Conservation (phyloP, 208 protist genomes). For the Leishmania gerbilli region DNA sequence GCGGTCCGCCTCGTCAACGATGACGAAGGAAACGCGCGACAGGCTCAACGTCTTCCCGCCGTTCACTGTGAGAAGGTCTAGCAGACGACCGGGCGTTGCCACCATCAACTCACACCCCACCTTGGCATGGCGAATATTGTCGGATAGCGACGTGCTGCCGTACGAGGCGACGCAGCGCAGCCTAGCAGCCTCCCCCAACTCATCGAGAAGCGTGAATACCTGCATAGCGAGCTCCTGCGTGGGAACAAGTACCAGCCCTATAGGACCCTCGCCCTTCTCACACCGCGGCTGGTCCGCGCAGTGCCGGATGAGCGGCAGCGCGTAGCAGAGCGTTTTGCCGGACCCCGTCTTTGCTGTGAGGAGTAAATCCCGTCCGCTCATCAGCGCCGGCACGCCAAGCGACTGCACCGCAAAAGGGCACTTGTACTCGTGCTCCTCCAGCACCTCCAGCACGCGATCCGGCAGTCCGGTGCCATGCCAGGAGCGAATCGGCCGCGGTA, state of each 20-base stretch:
- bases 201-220: slow-evolving; percentile 75
- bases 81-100: slow-evolving; percentile 81
- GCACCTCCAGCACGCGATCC: slow-evolving; percentile 63
- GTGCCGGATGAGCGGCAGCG: slow-evolving; percentile 92
- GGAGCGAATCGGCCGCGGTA: slow-evolving; percentile 72
- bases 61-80: slow-evolving; percentile 91
- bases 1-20: slow-evolving; percentile 95
- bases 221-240: slow-evolving; percentile 95
- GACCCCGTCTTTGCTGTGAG: slow-evolving; percentile 94
- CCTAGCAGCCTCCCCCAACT: slow-evolving; percentile 57
- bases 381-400: slow-evolving; percentile 74
- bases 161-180: slow-evolving; percentile 74
- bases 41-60: slow-evolving; percentile 64
- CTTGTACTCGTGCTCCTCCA: slow-evolving; percentile 54
- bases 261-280: slow-evolving; percentile 82
- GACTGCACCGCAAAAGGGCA: slow-evolving; percentile 90
- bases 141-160: slow-evolving; percentile 68
- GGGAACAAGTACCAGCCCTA: slow-evolving; percentile 91
- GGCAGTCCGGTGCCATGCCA: slow-evolving; percentile 85
- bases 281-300: slow-evolving; percentile 83
- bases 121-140: slow-evolving; percentile 75
- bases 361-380: slow-evolving; percentile 90
- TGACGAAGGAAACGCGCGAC: slow-evolving; percentile 77
- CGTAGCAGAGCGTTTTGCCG: slow-evolving; percentile 95
- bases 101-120: slow-evolving; percentile 84